Base-by-base conservation (phyloP, 2,329 filamentous ascomycete genomes). In the Penicillium sp. region DNA sequence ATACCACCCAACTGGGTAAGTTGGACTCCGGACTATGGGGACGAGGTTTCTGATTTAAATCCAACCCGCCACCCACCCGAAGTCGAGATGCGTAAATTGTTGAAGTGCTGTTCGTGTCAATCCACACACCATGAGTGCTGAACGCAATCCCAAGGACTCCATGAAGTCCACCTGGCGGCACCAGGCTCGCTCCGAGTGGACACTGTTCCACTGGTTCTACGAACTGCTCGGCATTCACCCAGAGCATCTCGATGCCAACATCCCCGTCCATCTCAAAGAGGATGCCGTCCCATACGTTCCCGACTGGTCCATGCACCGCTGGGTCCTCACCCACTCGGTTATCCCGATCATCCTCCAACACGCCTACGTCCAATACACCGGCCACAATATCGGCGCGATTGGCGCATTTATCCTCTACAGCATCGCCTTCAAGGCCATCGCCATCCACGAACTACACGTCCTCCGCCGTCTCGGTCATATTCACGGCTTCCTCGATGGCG, bases 131-230 rank as follows among this genome's bases (percentile, higher is more conserved):
- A 69, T 65, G 59, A 55, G 24, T 40, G 56, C 58, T 49, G 65
- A 62, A 42, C 63, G 65, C 45, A 72, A 72, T 35, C 65, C 66
- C 15, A 67, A 70, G 55, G 68, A 72, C 65, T 72, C 70, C 6
- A 72, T 72, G 68, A 70, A 70, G 63, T 72, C 70, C 44, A 72
- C 68, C 58, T 72, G 70, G 70, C 68, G 70, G 37, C 61, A 15
- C 8, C 64, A 64, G 53, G 65, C 62, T 44, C 66, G 65, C 51
- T 65, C 66, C 28, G 66, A 71, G 28, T 72, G 70, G 70, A 69
- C 62, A 3, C 55, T 65, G 19, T 64, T 60, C 60, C 70, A 72
- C 64, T 71, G 70, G 70, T 65, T 72, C 58, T 69, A 65, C 33
- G 70, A 72, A 58, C n/a, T 71, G 13, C 64, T 71, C 13, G 64